phyloP scores from a whole-genome alignment of 2,329 filamentous ascomycete genomes.

The Beauveria medogensis region DNA sequence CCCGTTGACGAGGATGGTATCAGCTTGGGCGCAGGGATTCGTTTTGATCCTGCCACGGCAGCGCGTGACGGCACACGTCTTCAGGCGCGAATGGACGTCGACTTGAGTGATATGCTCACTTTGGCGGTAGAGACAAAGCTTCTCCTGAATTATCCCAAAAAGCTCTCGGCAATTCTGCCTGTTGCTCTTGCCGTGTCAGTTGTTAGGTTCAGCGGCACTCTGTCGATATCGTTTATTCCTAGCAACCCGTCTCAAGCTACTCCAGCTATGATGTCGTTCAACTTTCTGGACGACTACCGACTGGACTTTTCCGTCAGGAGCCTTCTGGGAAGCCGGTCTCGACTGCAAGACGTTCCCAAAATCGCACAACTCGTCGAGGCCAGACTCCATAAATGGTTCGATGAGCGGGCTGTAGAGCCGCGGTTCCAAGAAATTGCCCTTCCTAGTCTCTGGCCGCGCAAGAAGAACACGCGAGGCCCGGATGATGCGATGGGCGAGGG shows the following conservation, averaged over 20 bases:
- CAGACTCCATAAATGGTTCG: constrained; percentile 77
- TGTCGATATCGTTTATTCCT: constrained; percentile 89
- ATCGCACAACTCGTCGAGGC: constrained; percentile 78
- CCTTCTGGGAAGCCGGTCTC: constrained; percentile 68
- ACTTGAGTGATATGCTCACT: constrained; percentile 92
- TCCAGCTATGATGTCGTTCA: constrained; percentile 87
- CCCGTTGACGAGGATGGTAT: constrained; percentile 76
- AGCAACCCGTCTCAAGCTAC: constrained; percentile 58
- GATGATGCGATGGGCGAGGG: constrained; percentile 47
- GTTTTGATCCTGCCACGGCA: constrained; percentile 44
- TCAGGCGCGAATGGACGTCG: constrained; percentile 94
- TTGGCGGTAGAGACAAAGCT: constrained; percentile 91
- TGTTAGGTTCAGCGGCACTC: constrained; percentile 86
- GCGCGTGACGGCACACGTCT: constrained; percentile 62
- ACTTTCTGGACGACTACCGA: constrained; percentile 82
- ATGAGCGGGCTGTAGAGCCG: constrained; percentile 77
- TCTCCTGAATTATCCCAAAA: constrained; percentile 89
- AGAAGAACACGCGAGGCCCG: constrained; percentile 72
- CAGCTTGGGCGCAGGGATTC: constrained; percentile 41
- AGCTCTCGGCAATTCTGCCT: constrained; percentile 78
- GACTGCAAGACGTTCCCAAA: constrained; percentile 79
- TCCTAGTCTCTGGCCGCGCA: constrained; percentile 74
- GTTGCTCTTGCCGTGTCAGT: constrained; percentile 88
- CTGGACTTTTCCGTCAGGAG: constrained; percentile 76
- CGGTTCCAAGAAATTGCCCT: constrained; percentile 81